Base-by-base conservation (phyloP, 495 filamentous ascomycete species). In the Aspergillus affinis region DNA sequence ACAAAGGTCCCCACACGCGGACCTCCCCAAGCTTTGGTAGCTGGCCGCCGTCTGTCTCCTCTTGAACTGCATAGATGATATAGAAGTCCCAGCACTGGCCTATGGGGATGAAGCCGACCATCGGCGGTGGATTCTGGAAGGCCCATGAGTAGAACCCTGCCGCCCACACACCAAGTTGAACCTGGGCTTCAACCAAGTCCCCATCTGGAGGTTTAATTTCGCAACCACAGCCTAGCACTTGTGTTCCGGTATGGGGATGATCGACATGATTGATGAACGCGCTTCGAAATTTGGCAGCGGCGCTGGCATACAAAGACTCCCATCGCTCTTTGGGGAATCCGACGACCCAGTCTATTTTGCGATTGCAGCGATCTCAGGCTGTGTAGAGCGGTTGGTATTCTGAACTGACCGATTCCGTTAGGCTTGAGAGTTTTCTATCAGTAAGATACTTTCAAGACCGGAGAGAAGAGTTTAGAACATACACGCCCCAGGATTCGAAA, bases 401-500 rank as follows among this genome's bases (percentile, higher is more conserved):
- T 8, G 49, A 0, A 27, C 21, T 23, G 0, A 51, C 41, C 3
- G 21, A 19, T 30, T 62, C 60, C 0, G 55, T 45, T 54, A 54
- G 54, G 6, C 59, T 61, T 5, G n/a, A 17, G 32, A 23, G 36
- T 2, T 1, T 15, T 47, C 21, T 49, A n/a, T 32, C 45, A 58
- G 55, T 32, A 49, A 9, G 13, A 50, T 18, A 21, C 4, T 18
- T 12, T n/a, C 0, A 32, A 23, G 51, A 27, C 12, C 36, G 15
- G 13, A 5, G 4, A 15, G 2, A 32, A 32, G 29, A 32, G 13
- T 4, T 41, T 10, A n/a, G 19, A 19, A 57, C 49, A 45, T 62
- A 62, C 55, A 62, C 60, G 29, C 55, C 54, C 60, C 60, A 62
- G 19, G 26, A 58, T 30, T 62, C 60, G 26, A 62, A 19, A 0